Evolutionary conservation across 306 rosid genomes (phyloP), one percentile per base, ranked within the genome.

Genomic region (Hippophae tibetana): DNA sequence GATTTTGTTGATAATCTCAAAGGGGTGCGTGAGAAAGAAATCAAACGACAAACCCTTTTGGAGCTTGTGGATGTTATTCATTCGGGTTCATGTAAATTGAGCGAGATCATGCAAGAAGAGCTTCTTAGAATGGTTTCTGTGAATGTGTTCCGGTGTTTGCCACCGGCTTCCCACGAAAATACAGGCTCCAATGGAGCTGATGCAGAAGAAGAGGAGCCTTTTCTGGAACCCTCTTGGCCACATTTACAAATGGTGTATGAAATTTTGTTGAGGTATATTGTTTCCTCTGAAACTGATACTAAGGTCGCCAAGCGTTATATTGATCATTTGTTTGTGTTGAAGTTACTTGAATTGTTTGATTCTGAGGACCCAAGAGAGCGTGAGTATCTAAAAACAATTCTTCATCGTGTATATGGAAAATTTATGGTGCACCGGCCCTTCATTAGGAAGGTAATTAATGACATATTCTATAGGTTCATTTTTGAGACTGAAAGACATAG

Each of bases 331-430:
- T 87, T 87, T 26, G 82, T 87, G 14, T 47, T 65, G 64, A 84
- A 61, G 18, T 58, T 84, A 49, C 62, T 87, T 8, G 95, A 84
- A 44, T 54, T 84, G 74, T 87, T 87, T 9, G 95, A 87, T 57
- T 87, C 92, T 1, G 86, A 84, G 81, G 92, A 87, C 68, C 81
- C 68, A 2, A 73, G 89, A 0, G 95, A 87, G 73, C 80, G 95
- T 2, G 89, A 79, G 77, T 82, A 66, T 63, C 48, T 87, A 69
- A 87, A 84, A 55, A 69, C 81, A 2, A 76, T 84, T 60, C 75
- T 87, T 46, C 95, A 87, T 43, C 67, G 88, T 0, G 73, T 84
- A 41, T 87, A 87, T 47, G 86, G 90, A 10, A 87, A 87, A 55
- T 87, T 81, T 70, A 86, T 86, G 88, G 82, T 77, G 53, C 90